phyloP scores from a whole-genome alignment of 257 asterid species.

The Ajuga chamaepitys region DNA sequence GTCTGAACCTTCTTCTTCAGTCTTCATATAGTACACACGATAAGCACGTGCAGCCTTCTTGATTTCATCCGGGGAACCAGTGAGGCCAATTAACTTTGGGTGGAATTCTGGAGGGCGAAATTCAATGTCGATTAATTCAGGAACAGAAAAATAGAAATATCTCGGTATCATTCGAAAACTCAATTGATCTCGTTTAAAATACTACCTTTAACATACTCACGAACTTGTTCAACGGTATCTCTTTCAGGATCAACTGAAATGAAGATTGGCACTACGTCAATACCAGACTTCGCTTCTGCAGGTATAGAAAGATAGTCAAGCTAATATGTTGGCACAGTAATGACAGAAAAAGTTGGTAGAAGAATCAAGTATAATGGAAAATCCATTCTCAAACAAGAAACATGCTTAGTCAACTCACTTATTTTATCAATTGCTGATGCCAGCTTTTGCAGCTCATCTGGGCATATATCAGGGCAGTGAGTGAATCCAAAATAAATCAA shows the following conservation, averaged over 20 bases:
- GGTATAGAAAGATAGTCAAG: slow-evolving; percentile 9
- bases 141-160: background rate
- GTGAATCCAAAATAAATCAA: slow-evolving; percentile 87
- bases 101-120: slow-evolving; percentile 58
- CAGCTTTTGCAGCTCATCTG: slow-evolving; percentile 86
- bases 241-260: slow-evolving; percentile 97
- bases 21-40: slow-evolving; percentile 95
- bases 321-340: background rate
- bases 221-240: slow-evolving; percentile 84
- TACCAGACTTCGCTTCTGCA: slow-evolving; percentile 69
- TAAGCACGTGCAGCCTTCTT: slow-evolving; percentile 87
- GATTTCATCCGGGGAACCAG: slow-evolving; percentile 69
- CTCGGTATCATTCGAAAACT: background rate
- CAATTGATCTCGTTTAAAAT: background rate
- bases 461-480: slow-evolving; percentile 98
- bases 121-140: background rate
- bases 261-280: slow-evolving; percentile 78
- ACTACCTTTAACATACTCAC: slow-evolving; percentile 82
- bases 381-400: background rate
- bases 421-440: slow-evolving; percentile 81
- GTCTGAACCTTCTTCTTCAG: slow-evolving; percentile 91
- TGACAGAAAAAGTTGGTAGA: background rate
- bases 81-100: slow-evolving; percentile 80
- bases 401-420: slow-evolving; percentile 40
- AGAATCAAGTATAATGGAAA: background rate